Evolutionary conservation across 2,329 filamentous ascomycete species (phyloP), one percentile per base, ranked within the genome.

Genomic region (Lecanoromycetidae sp.): DNA sequence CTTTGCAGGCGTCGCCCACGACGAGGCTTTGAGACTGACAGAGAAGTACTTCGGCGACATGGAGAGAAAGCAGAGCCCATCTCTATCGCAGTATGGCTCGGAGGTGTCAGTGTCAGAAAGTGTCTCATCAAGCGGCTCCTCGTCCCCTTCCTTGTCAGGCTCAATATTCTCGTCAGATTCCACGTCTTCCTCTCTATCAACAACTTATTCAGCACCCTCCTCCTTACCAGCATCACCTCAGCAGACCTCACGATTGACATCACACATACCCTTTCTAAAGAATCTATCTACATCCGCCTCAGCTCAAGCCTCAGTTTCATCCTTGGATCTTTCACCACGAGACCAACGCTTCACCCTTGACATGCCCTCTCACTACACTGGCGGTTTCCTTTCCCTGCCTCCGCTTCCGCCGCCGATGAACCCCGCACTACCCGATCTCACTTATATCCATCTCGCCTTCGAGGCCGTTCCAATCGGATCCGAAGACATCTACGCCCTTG

Each of bases 391-490:
- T 51, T 82, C 84, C 1, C 79, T 94, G 9, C 87, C 87, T 1
- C 74, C 80, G 0, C 82, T 91, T 39, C 84, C 87, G 3, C 82
- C 83, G 1, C 84, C 86, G 0, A 68, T 75, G 1, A 88, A 85
- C 65, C 84, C 87, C 22, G 80, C 81, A 60, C 72, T 84, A 48
- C 87, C 86, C 25, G 77, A 80, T 46, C 80, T 95, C 56, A 93
- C 86, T 17, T 85, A 98, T 66, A 88, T 98, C 57, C 87, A 96
- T 69, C 76, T 98, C 55, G 88, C 87, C 49, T 96, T 98, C 58
- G 91, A 98, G 70, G 88, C 87, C 22, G 77, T 95, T 1, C 87
- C 90, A 44, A 91, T 98, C 60, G 80, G 78, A 19, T 90, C 84
- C 2, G 80, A 86, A 10, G 90, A 96, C 62, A 95, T 98, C 59